Evolutionary conservation across 2,329 filamentous ascomycete genomes (phyloP), one percentile per base, ranked within the genome.

Genomic region (Fusarium albidum): DNA sequence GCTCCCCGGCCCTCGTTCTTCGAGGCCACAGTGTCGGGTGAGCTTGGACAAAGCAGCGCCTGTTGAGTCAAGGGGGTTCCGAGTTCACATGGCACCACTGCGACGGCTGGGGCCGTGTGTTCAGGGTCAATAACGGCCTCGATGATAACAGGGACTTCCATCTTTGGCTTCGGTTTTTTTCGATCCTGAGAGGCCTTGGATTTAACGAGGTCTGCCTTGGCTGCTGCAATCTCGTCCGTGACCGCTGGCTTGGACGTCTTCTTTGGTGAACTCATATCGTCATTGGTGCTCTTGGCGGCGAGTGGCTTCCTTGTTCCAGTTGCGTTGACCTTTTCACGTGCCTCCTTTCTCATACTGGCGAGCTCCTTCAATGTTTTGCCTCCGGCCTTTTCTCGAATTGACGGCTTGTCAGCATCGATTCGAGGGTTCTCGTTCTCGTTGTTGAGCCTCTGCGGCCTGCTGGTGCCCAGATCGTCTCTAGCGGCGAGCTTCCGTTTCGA

Each of bases 401-500:
- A 67, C 3, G 55, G 43, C 38, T 71, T 73, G 11, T 70, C 68
- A 6, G 53, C 34, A 8, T 61, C 9, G 4, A 27, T 18, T 38
- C 57, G 60, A 7, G 65, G 58, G 4, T 57, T 48, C 13, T 64
- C 51, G 37, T 74, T 74, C 28, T 74, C 71, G 35, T 72, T 55
- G 18, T 58, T 59, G 8, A 48, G 40, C 27, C 45, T 63, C 10
- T 66, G 63, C 3, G 61, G 66, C 27, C 68, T 68, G 3, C 55
- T 58, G 9, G 70, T 71, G 21, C 79, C 78, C 26, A 79, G 75
- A 35, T 87, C 84, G 14, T 87, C 84, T 40, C 80, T 76, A 28
- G 78, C 75, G 43, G 77, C 79, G 39, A 80, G 76, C 64, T 88
- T 88, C 45, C 85, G 75, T 74, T 88, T 88, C 45, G 82, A 77